Base-by-base conservation (phyloP, 495 filamentous ascomycete genomes). In the Aspergillus carlsbadensis region DNA sequence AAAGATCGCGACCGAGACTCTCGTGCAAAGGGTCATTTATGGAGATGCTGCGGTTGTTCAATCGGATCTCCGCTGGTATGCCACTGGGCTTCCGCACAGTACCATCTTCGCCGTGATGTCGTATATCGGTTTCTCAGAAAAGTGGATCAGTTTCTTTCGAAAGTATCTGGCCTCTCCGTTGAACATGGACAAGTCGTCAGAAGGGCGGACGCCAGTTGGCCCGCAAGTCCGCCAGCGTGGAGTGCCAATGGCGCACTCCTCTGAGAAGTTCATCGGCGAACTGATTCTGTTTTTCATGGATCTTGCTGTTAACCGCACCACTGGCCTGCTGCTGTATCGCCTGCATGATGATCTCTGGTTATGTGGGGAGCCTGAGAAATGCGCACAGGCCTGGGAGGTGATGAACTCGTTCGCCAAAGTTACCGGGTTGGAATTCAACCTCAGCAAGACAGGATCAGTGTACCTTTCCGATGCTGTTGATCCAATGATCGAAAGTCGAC, bases 291-390 rank as follows among this genome's bases (percentile, higher is more conserved):
- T 85, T 64, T 80, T 78, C 56, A 70, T 86, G 54, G 84, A 87
- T 58, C 79, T 79, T 39, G 66, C 81, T 0, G 75, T 87, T 20
- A 85, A 84, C 56, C 74, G 81, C 35, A 63, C 65, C 0, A 77
- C 84, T 0, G 66, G 75, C 6, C 70, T 81, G 20, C 68, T 78
- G 20, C 61, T 85, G 34, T 79, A 80, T 60, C 77, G 81, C 10
- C 72, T 84, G 44, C 76, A 84, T 57, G 83, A 85, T 52, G 82
- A 86, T 51, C 70, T 85, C 42, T 87, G 84, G 84, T 75, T 85
- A 36, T 84, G 76, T 7, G 66, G 68, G 0, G 70, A 78, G n/a
- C 77, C 82, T 6, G 57, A 64, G 0, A 70, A 66, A 5, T 78
- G 78, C 31, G 77, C 74, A 5, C 74, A 69, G 24, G 81, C 79